Evolutionary conservation across 257 asterid genomes (phyloP).

Genomic region (Misopates orontium): DNA sequence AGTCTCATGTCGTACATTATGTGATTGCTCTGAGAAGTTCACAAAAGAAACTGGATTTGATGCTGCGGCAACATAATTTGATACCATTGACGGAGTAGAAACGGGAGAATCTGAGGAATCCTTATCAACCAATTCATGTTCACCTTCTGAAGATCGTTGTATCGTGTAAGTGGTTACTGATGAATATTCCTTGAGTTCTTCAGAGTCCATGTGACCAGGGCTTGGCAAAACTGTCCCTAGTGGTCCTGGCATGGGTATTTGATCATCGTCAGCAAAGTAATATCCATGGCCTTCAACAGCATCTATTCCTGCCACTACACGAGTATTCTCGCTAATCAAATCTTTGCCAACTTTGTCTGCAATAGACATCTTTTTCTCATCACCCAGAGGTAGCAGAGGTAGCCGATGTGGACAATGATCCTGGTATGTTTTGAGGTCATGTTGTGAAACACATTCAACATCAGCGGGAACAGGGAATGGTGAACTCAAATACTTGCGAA

Average conservation of each 20-base stretch:
- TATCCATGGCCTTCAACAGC: constrained; percentile 49
- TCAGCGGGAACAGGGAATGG: constrained; percentile 36
- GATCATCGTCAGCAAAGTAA: constrained; percentile 70
- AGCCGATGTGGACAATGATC: constrained; percentile 43
- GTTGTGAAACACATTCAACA: constrained; percentile 34
- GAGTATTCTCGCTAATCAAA: constrained; percentile 30
- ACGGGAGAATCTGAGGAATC: constrained; percentile 30
- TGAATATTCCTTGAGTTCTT: constrained; percentile 77
- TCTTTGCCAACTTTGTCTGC: constrained; percentile 37
- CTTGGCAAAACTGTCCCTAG: too few species aligned
- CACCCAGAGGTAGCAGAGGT: constrained; percentile 45
- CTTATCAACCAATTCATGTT: too few species aligned
- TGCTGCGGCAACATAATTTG: too few species aligned
- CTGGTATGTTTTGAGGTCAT: constrained; percentile 34
- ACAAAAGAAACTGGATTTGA: too few species aligned
- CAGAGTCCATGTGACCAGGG: constrained; percentile 75
- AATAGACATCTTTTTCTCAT: constrained; percentile 49
- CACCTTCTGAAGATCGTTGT: constrained; percentile 56
- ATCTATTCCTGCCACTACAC: constrained; percentile 38
- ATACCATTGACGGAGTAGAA: too few species aligned
- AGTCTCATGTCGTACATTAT: too few species aligned
- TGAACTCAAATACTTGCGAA: constrained; percentile 46
- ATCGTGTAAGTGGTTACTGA: constrained; percentile 65
- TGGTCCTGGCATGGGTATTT: too few species aligned
- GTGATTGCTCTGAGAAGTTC: too few species aligned